phyloP scores from a whole-genome alignment of 1,139 yeast genomes.

The Nakaseomyces sp. region DNA sequence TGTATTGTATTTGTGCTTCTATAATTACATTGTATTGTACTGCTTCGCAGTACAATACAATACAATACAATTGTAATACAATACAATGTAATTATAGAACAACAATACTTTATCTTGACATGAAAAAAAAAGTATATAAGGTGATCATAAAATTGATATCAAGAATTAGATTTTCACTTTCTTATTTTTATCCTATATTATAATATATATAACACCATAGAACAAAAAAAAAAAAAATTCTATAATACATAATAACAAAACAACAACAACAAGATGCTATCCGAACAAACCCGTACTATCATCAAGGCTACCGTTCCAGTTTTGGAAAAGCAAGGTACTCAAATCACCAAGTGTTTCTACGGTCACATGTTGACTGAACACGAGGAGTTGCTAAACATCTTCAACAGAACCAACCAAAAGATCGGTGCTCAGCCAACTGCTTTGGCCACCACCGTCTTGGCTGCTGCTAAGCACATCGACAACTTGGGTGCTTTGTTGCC shows the following conservation, averaged over 20 bases:
- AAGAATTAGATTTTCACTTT: no score
- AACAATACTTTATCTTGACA: no score
- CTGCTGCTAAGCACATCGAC: slow-evolving; percentile 58
- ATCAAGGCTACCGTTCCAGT: slow-evolving; percentile 53
- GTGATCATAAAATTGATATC: no score
- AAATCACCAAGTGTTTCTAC: slow-evolving; percentile 48
- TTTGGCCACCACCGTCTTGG: slow-evolving; percentile 51
- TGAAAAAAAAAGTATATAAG: not conserved
- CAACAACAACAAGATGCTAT: slow-evolving; percentile 20
- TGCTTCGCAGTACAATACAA: no score
- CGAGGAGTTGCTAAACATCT: slow-evolving; percentile 50
- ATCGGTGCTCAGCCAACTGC: slow-evolving; percentile 54
- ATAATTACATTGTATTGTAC: no score
- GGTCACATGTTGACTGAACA: slow-evolving; percentile 44
- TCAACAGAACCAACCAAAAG: slow-evolving; percentile 52
- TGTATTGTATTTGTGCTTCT: no score
- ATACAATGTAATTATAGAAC: no score
- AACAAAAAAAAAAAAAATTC: not conserved
- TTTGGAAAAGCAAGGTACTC: slow-evolving; percentile 47
- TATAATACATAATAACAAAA: not conserved
- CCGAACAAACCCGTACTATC: slow-evolving; percentile 29
- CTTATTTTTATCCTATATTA: not conserved
- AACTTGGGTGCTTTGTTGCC: slow-evolving; percentile 45
- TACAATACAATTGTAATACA: no score
- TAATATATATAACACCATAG: no score